These are phyloP conservation scores for Aspergillus avenaceus DNA, from an alignment of 495 filamentous ascomycete species.

Conservation along the genomic window DNA sequence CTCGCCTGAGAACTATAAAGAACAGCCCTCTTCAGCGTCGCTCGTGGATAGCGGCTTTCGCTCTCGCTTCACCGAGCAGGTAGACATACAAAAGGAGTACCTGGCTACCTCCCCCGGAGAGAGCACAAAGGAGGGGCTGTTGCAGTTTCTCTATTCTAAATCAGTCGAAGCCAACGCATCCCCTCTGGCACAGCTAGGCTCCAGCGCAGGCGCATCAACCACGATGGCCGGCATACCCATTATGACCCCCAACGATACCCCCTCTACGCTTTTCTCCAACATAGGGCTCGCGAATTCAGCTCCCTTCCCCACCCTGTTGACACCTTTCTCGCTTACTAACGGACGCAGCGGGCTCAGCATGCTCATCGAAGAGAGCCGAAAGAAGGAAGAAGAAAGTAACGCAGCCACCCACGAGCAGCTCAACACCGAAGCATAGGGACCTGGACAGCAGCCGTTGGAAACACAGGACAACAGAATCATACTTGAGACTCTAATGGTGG, in stretches of 20 bases:
- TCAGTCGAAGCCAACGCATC: background rate
- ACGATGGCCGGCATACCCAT: constrained; percentile 6
- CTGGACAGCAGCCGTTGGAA: background rate
- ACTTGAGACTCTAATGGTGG: background rate
- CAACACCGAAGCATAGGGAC: background rate
- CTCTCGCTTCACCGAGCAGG: constrained; percentile 21
- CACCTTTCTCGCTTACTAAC: constrained; percentile 4
- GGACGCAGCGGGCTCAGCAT: constrained; percentile 18
- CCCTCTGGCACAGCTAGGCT: background rate
- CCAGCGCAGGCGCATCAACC: constrained; percentile 2
- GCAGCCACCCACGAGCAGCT: background rate
- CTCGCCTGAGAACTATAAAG: constrained; percentile 14
- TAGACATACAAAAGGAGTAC: constrained; percentile 9
- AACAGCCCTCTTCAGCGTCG: constrained; percentile 16
- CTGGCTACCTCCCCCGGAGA: constrained; percentile 8
- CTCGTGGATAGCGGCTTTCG: constrained; percentile 32
- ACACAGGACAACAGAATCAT: background rate
- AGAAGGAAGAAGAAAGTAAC: background rate
- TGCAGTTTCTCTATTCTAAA: background rate
- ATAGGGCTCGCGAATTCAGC: background rate
- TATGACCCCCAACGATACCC: background rate
- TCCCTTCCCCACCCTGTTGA: background rate
- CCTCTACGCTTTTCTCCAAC: background rate
- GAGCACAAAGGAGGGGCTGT: background rate
- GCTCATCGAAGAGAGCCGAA: constrained; percentile 16